Evolutionary conservation across 2,329 filamentous ascomycete species (phyloP).

Genomic region (Aspergillus fijiensis): DNA sequence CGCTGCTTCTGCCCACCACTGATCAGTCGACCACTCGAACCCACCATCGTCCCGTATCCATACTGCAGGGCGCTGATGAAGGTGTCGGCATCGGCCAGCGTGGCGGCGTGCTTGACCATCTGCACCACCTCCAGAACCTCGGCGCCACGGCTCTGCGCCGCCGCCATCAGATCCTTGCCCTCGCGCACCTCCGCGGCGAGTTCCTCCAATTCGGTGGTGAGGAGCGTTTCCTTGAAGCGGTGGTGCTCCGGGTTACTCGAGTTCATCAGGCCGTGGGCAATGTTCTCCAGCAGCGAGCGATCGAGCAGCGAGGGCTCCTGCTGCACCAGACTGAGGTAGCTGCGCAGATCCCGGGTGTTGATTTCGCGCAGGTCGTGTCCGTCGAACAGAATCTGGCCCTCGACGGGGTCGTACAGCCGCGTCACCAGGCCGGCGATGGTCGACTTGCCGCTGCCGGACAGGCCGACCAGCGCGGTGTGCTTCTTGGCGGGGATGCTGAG

Average conservation of each 20-base stretch:
- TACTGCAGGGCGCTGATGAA: conserved; percentile 30
- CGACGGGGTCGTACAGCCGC: conserved; percentile 39
- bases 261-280: conserved; percentile 51
- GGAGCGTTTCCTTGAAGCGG: conserved; percentile 18
- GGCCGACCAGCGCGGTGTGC: conserved; percentile 49
- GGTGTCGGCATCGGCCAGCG: conserved; percentile 26
- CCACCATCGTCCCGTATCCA: conserved; percentile 37
- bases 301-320: conserved; percentile 55
- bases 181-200: conserved; percentile 25
- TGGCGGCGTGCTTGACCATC: conserved; percentile 30
- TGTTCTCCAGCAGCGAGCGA: conserved; percentile 55
- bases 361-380: conserved; percentile 30
- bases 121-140: conserved; percentile 29
- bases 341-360: conserved; percentile 37
- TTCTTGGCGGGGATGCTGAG: conserved; percentile 36
- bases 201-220: conserved; percentile 20
- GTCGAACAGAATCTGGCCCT: conserved; percentile 34
- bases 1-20: conserved; percentile 81
- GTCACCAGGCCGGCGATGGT: conserved; percentile 43
- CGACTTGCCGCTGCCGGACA: conserved; percentile 55
- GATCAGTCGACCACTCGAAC: conserved; percentile 28
- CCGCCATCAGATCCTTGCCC: conserved; percentile 26
- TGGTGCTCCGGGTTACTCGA: conserved; percentile 30
- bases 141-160: conserved; percentile 22
- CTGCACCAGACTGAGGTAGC: conserved; percentile 46